Evolutionary conservation across 305 asterid genomes (phyloP).

Genomic region (Plantago coronopus): DNA sequence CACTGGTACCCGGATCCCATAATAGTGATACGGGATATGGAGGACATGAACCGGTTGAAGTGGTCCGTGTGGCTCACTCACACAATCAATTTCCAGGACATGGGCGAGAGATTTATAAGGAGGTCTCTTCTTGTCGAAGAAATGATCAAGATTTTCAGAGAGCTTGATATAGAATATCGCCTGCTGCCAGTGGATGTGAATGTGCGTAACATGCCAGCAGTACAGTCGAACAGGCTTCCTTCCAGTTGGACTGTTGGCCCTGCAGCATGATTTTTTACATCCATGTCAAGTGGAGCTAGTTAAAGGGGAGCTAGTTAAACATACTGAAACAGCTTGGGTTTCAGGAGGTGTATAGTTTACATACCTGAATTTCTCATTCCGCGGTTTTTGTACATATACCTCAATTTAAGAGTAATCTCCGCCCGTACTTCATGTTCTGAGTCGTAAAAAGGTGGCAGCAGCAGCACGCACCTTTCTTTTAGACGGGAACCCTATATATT

Average conservation of each 20-base stretch:
- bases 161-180: constrained; percentile 71
- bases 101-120: constrained; percentile 77
- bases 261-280: neutral
- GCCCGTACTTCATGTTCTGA: too few species aligned
- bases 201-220: constrained; percentile 52
- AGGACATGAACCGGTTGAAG: constrained; percentile 69
- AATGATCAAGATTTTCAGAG: constrained; percentile 60
- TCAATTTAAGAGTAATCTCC: too few species aligned
- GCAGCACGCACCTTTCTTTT: too few species aligned
- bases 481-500: too few species aligned
- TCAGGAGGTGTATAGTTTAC: too few species aligned
- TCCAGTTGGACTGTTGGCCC: constrained; percentile 53
- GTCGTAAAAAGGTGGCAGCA: too few species aligned
- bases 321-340: too few species aligned
- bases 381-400: too few species aligned
- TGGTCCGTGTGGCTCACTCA: constrained; percentile 73
- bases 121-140: constrained; percentile 69
- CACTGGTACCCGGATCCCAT: constrained; percentile 70
- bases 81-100: constrained; percentile 70
- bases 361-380: too few species aligned
- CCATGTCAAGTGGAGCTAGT: too few species aligned
- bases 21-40: constrained; percentile 73
- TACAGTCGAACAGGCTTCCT: constrained; percentile 48
- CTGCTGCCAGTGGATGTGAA: constrained; percentile 66
- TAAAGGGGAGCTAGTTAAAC: too few species aligned